Evolutionary conservation across 2,329 filamentous ascomycete genomes (phyloP), one percentile per base, ranked within the genome.

Genomic region (Trichoderma endophyticum): DNA sequence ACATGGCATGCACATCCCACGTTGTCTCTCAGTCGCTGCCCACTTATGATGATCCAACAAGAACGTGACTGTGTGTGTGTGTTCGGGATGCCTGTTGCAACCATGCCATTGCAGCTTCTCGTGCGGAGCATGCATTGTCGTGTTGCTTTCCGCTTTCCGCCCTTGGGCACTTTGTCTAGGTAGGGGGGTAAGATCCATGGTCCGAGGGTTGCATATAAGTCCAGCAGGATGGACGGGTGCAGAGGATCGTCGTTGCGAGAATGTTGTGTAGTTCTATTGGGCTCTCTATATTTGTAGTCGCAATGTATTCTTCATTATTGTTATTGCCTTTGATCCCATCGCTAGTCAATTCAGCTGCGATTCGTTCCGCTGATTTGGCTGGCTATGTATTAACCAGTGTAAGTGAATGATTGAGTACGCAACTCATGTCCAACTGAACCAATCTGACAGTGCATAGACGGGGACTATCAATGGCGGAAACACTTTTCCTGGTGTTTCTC

Each of bases 401-500:
- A 75, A 77, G 79, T 77, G 34, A 56, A 24, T 18, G 12, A 2
- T 28, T 4, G 24, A 69, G 2, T 3, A 14, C n/a, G 3, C n/a
- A 6, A 5, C 32, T 12, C 21, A 26, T 43, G 1, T 12, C 36
- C 14, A 34, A 54, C 21, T 2, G 8, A 70, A n/a, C 3, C 18
- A 6, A 28, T 6, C 36, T 70, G n/a, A 72, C 18, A 15, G 26
- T 48, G 8, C 28, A 67, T 30, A 86, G 84, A 85, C 83, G 21
- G 85, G 85, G 30, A 81, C 84, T 3, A 78, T 80, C 6, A 79
- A 79, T 72, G 85, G 84, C 26, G 85, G 85, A 9, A 86, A 86
- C 73, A 86, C 83, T 0, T 87, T 87, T 70, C 85, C 85, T 0
- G 85, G 85, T 21, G 83, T 85, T n/a, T 84, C 81, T 48, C 77